Evolutionary conservation across 768 basidiomycete species (phyloP).

Genomic region (Mycena sanguinolenta): DNA sequence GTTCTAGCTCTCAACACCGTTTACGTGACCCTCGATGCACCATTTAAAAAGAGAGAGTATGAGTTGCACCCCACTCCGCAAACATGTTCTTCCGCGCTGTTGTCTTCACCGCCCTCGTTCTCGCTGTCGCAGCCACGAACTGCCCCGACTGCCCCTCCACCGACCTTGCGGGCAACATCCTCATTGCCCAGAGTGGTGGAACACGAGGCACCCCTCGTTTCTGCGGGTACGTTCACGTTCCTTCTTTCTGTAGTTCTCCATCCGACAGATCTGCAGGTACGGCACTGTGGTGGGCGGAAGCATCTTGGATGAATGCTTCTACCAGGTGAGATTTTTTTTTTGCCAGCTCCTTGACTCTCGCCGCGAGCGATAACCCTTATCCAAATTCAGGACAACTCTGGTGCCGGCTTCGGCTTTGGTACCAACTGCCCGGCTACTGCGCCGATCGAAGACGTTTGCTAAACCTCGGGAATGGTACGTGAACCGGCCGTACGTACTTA

Average conservation of each 20-base stretch:
- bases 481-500: no score
- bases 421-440: conserved; percentile 2
- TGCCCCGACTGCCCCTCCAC: conserved; percentile 60
- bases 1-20: no score
- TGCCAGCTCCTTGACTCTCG: neutral
- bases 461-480: neutral
- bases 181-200: conserved; percentile 37
- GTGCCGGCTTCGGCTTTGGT: neutral
- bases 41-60: no score
- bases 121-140: conserved; percentile 48
- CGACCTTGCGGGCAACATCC: conserved; percentile 50
- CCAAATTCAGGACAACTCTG: neutral
- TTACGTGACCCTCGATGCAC: no score
- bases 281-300: neutral
- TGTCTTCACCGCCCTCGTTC: neutral
- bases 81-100: conserved; percentile 8
- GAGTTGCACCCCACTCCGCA: neutral
- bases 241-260: neutral
- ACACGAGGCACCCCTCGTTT: conserved; percentile 15
- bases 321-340: neutral
- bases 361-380: neutral
- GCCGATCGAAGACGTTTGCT: conserved; percentile 3
- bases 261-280: neutral
- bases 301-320: conserved; percentile 4
- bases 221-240: conserved; percentile 15